Percentiles rank a stretch among this genome's conserved stretches.
phyloP scores from a whole-genome alignment of 2,329 filamentous ascomycete species.

The Talaromyces sp. region DNA sequence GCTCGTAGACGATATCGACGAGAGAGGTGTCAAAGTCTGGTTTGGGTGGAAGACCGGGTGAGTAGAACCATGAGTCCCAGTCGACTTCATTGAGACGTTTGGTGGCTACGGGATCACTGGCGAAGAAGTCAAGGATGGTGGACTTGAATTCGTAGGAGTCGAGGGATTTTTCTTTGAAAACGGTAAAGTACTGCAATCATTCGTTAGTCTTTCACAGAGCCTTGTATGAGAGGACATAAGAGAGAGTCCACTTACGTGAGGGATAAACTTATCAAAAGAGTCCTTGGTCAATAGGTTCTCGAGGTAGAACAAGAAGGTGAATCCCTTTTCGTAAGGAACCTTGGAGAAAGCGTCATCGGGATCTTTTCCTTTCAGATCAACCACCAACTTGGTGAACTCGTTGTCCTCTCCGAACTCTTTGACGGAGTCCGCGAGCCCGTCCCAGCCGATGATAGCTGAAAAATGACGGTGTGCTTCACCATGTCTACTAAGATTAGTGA shows the following conservation, averaged over 20 bases:
- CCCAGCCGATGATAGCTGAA: conserved; percentile 94
- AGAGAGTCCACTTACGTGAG: conserved; percentile 52
- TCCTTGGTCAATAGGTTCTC: conserved; percentile 78
- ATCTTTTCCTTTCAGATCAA: conserved; percentile 83
- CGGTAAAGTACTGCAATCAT: conserved; percentile 66
- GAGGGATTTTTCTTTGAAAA: conserved; percentile 78
- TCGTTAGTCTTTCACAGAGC: too few species aligned
- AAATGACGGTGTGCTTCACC: conserved; percentile 87
- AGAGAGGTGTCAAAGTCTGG: conserved; percentile 86
- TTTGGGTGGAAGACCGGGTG: conserved; percentile 83
- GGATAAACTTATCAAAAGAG: conserved; percentile 94
- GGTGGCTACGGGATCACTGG: conserved; percentile 57
- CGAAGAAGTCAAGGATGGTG: conserved; percentile 82
- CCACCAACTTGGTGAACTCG: conserved; percentile 87
- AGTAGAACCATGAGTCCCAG: conserved; percentile 87
- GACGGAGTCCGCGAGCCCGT: conserved; percentile 76
- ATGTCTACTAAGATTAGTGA: conserved; percentile 52
- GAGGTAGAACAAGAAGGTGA: conserved; percentile 87
- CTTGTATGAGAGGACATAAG: not conserved
- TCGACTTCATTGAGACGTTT: conserved; percentile 69
- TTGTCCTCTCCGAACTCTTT: conserved; percentile 76
- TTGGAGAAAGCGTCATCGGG: conserved; percentile 94
- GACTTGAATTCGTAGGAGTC: conserved; percentile 93
- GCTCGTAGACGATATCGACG: conserved; percentile 76
- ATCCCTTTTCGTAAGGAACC: conserved; percentile 94